Base-by-base conservation (phyloP, 78 protist genomes). In the Tieghemostelium lacteum region DNA sequence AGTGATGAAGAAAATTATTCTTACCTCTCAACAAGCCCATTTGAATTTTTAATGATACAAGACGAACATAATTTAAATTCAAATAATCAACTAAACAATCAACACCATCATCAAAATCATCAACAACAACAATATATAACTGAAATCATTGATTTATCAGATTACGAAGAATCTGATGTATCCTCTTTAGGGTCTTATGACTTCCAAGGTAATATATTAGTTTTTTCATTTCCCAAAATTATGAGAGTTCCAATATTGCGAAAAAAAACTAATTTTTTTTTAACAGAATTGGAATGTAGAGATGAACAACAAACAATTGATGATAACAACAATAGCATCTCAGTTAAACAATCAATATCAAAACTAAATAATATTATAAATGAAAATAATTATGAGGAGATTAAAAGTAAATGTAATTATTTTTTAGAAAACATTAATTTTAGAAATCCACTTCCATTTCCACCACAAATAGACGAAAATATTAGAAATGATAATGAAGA, bases 61-160 rank as follows among this genome's bases (percentile, higher is more conserved):
- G 10, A 36, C 22, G 72, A 50, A 36, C 36, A 64, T 64, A 62
- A 33, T 2, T 62, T 62, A 19, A 62, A 62, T 33, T 26, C 37
- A 26, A 31, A 17, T 2, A 40, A 62, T 14, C 31, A 29, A 31
- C 17, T 24, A 24, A n/a, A n/a, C n/a, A n/a, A n/a, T n/a, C n/a
- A n/a, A n/a, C n/a, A n/a, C n/a, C n/a, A n/a, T n/a, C n/a, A n/a
- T n/a, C n/a, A n/a, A n/a, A n/a, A n/a, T n/a, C 19, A 61, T 31
- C 22, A 29, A 3, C 69, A 62, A 37, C 60, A 67, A 40, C 26
- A 17, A 3, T 42, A 42, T 42, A 37, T 40, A 20, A 42, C 28
- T 45, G 75, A 67, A 42, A 67, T 67, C 4, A 45, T 67, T 42
- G 75, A 67, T 45, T 24, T 67, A 28, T 40, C 60, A 28, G 75